These are phyloP conservation scores for Aspergillus quadrilineatus DNA, from an alignment of 2,329 filamentous ascomycete genomes.

Conservation along the genomic window DNA sequence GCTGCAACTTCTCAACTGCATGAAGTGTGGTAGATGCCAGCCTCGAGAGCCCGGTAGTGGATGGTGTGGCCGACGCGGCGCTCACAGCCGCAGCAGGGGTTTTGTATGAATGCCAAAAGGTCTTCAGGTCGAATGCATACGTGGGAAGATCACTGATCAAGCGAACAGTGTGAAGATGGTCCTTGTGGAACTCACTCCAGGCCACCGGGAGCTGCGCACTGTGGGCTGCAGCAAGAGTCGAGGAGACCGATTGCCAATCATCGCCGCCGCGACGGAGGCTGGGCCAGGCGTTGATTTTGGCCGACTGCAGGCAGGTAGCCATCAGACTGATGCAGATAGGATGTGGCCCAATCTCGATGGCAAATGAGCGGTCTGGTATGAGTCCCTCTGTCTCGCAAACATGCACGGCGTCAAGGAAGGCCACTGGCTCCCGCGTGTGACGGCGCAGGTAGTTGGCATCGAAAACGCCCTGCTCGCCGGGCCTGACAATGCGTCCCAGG, in stretches of 20 bases:
- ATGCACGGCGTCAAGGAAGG: slow-evolving; percentile 64
- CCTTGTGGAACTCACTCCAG: slow-evolving; percentile 10
- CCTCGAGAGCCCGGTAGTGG: background rate
- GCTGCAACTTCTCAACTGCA: background rate
- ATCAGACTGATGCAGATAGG: slow-evolving; percentile 69
- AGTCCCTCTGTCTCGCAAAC: slow-evolving; percentile 51
- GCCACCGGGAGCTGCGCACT: background rate
- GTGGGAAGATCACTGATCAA: slow-evolving; percentile 3
- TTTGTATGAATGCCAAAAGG: slow-evolving; percentile 9
- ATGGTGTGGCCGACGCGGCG: background rate
- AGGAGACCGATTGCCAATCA: slow-evolving; percentile 3
- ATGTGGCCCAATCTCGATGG: slow-evolving; percentile 73
- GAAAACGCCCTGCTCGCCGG: slow-evolving; percentile 56
- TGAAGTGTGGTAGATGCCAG: slow-evolving; percentile 2
- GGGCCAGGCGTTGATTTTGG: background rate
- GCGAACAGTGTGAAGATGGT: background rate
- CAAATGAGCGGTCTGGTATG: slow-evolving; percentile 64
- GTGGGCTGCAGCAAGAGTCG: background rate
- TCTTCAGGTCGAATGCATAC: slow-evolving; percentile 10
- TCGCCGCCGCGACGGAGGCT: background rate
- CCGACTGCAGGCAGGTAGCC: slow-evolving; percentile 60
- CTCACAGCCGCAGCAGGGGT: no score
- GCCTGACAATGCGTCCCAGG: slow-evolving; percentile 40
- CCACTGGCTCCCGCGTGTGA: slow-evolving; percentile 66
- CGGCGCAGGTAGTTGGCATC: slow-evolving; percentile 62